A percentile compares a stretch with the other conserved stretches of the same genome.
These are phyloP conservation scores for Dendrocalamus sinicus DNA, from an alignment of 176 grass and related monocot species.

Conservation along the genomic window DNA sequence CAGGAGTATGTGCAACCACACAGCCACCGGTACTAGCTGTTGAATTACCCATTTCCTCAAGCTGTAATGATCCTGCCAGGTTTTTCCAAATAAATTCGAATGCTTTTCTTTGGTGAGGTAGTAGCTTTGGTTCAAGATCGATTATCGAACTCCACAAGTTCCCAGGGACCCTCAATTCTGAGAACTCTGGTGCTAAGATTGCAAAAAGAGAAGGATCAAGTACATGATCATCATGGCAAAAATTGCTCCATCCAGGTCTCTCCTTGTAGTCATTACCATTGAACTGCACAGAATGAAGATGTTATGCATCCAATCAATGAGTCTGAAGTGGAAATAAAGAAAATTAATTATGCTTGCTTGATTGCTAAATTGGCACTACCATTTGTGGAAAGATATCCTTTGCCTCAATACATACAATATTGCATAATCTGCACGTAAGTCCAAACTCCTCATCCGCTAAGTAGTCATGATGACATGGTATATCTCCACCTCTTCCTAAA, in stretches of 20 bases:
- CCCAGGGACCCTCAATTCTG: conserved; percentile 45
- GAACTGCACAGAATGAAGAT: conserved; percentile 43
- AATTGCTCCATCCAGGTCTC: conserved; percentile 26
- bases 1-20: conserved; percentile 90
- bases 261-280: conserved; percentile 48
- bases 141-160: conserved; percentile 69
- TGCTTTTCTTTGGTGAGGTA: conserved; percentile 80
- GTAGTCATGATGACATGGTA: conserved; percentile 72
- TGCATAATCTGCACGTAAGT: conserved; percentile 65
- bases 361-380: conserved; percentile 50
- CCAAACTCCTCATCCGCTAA: conserved; percentile 68
- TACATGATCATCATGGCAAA: conserved; percentile 35
- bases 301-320: conserved; percentile 9
- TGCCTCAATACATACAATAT: conserved; percentile 64
- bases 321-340: conserved; percentile 11
- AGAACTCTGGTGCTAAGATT: conserved; percentile 46
- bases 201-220: conserved; percentile 45
- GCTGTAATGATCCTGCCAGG: conserved; percentile 57
- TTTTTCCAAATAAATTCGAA: conserved; percentile 96
- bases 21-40: conserved; percentile 71
- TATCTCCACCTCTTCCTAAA: conserved; percentile 48
- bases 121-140: conserved; percentile 64
- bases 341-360: neutral
- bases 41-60: conserved; percentile 56
- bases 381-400: conserved; percentile 75